These are phyloP conservation scores for Pythium chondricola DNA, from an alignment of 352 stramenopile genomes.

Conservation along the genomic window DNA sequence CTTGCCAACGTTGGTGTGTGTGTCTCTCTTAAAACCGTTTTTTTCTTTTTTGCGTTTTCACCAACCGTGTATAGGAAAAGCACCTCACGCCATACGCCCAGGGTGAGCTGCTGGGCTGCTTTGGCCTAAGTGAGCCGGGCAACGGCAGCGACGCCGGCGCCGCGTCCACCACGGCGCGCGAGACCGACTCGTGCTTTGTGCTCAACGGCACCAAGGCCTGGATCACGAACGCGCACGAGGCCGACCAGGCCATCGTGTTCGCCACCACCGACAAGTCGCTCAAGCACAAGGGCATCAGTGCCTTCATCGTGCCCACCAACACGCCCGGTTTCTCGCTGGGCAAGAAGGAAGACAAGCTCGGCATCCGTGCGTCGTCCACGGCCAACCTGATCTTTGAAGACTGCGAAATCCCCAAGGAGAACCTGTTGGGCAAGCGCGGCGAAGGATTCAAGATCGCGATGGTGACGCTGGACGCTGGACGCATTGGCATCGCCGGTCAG, in stretches of 20 bases:
- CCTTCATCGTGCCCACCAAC: conserved; percentile 93
- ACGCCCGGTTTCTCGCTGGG: conserved; percentile 91
- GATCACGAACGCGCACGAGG: conserved; percentile 95
- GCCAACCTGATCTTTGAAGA: conserved; percentile 96
- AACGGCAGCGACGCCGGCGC: conserved; percentile 94
- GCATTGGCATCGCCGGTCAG: conserved; percentile 95
- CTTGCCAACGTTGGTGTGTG: neutral
- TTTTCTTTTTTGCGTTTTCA: neutral
- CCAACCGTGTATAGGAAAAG: conserved; percentile 59
- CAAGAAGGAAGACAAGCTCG: conserved; percentile 97
- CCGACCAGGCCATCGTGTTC: conserved; percentile 93
- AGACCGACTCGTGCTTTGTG: conserved; percentile 87
- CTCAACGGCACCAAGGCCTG: conserved; percentile 97
- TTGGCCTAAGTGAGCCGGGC: conserved; percentile 90
- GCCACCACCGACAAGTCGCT: conserved; percentile 95
- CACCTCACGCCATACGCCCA: conserved; percentile 87
- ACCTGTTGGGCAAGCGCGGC: conserved; percentile 76
- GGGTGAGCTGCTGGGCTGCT: conserved; percentile 92
- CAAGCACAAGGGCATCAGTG: conserved; percentile 95
- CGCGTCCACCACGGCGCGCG: conserved; percentile 88
- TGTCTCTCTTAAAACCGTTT: neutral
- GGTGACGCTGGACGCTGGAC: conserved; percentile 91
- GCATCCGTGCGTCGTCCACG: conserved; percentile 95
- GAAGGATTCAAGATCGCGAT: conserved; percentile 90
- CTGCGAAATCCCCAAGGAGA: conserved; percentile 87